Percentiles rank a stretch among this genome's conserved stretches.
These are phyloP conservation scores for Peribolospora kevripleyi DNA, from an alignment of 768 basidiomycete genomes.

Conservation along the genomic window DNA sequence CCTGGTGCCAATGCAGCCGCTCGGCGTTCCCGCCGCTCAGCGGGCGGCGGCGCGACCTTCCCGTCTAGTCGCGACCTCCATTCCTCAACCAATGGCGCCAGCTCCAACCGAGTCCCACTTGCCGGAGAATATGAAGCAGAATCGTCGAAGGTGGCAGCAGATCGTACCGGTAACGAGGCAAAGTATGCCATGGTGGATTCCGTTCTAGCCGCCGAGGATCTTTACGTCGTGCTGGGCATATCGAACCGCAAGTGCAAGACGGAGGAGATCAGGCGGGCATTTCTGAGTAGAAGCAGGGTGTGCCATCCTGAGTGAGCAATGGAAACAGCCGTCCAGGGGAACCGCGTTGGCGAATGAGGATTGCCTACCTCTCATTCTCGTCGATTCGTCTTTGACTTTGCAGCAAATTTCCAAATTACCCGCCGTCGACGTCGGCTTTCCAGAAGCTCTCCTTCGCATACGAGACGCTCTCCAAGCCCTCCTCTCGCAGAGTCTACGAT, in stretches of 20 bases:
- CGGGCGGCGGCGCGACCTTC: too few species aligned
- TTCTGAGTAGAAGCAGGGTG: constrained; percentile 43
- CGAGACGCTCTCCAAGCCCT: constrained; percentile 48
- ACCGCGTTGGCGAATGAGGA: background rate
- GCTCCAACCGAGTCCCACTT: too few species aligned
- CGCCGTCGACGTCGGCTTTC: constrained; percentile 57
- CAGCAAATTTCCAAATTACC: constrained; percentile 58
- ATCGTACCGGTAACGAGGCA: constrained; percentile 1
- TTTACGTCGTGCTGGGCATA: constrained; percentile 51
- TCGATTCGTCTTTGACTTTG: background rate
- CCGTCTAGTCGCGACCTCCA: too few species aligned
- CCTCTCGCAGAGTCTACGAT: constrained; percentile 45
- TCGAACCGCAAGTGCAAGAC: constrained; percentile 30
- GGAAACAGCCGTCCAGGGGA: background rate
- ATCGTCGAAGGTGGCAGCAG: too few species aligned
- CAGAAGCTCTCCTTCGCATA: constrained; percentile 70
- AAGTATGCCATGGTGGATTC: constrained; percentile 25
- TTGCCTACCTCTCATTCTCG: background rate
- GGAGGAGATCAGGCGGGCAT: constrained; percentile 43
- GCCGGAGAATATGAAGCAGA: too few species aligned
- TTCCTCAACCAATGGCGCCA: too few species aligned
- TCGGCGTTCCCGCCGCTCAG: too few species aligned
- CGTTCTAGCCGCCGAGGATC: constrained; percentile 37
- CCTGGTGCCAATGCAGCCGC: too few species aligned
- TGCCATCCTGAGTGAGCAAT: constrained; percentile 65